Conservation (phyloP, 176 grass and related monocot species). For the Echinochloa phyllopogon region DNA sequence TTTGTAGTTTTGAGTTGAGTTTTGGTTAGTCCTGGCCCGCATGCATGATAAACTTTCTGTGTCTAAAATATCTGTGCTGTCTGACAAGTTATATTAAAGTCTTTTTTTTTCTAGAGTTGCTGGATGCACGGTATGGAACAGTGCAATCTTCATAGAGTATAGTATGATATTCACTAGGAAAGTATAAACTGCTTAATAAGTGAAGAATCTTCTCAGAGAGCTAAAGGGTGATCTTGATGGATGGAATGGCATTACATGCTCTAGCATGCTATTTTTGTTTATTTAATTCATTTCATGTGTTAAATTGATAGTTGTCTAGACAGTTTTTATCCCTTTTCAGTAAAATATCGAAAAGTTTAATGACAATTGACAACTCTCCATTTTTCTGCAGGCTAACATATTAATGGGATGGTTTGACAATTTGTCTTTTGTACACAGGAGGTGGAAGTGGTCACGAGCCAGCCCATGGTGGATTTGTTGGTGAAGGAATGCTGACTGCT, state of each 20-base stretch:
- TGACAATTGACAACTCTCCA: not conserved
- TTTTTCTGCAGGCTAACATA: not conserved
- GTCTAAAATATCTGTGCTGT: not conserved
- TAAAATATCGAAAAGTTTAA: not conserved
- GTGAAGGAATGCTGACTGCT: constrained; percentile 71
- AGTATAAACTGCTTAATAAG: not conserved
- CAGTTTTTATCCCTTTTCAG: not conserved
- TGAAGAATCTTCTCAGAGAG: not conserved
- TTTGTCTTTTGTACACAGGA: constrained; percentile 52
- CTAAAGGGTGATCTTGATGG: not conserved
- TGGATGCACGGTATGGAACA: not conserved
- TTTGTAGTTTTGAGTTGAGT: not conserved
- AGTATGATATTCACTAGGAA: not conserved
- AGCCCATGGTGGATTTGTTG: constrained; percentile 93
- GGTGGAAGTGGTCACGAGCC: constrained; percentile 97
- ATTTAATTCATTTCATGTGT: not conserved
- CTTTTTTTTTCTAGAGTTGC: not conserved
- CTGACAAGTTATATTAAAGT: not conserved
- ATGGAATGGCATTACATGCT: not conserved
- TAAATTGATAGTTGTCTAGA: not conserved
- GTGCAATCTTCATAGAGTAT: not conserved
- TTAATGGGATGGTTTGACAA: not conserved
- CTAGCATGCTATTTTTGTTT: not conserved
- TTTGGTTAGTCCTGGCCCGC: not conserved
- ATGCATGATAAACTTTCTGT: not conserved